These are phyloP conservation scores for Saturnispora sanitii DNA, from an alignment of 805 yeast genomes.

Conservation along the genomic window DNA sequence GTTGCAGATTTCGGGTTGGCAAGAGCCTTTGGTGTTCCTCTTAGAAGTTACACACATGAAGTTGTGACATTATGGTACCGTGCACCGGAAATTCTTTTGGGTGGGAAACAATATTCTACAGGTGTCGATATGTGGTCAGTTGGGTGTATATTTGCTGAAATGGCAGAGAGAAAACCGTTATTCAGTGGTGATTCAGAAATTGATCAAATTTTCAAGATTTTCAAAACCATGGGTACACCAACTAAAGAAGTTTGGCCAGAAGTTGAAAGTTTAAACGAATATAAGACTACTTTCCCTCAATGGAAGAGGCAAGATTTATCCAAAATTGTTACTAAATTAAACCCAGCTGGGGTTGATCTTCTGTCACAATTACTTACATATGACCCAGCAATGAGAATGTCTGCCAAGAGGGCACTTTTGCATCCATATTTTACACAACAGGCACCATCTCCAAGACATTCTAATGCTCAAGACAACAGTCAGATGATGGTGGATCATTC, in stretches of 20 bases:
- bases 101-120: slow-evolving; percentile 94
- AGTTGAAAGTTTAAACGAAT: slow-evolving; percentile 82
- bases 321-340: slow-evolving; percentile 69
- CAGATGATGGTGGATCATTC: slow-evolving; percentile 6
- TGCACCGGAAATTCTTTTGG: slow-evolving; percentile 90
- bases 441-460: neutral
- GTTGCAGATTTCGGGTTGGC: slow-evolving; percentile 93
- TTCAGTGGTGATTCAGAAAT: slow-evolving; percentile 98
- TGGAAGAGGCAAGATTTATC: slow-evolving; percentile 69
- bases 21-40: slow-evolving; percentile 94
- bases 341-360: slow-evolving; percentile 74
- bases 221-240: slow-evolving; percentile 89
- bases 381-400: slow-evolving; percentile 88
- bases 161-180: slow-evolving; percentile 90
- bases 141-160: slow-evolving; percentile 96
- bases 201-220: slow-evolving; percentile 91
- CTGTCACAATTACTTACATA: slow-evolving; percentile 71
- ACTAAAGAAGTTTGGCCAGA: slow-evolving; percentile 93
- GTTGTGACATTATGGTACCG: slow-evolving; percentile 97
- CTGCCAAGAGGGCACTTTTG: slow-evolving; percentile 84
- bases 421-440: slow-evolving; percentile 69
- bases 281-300: slow-evolving; percentile 85
- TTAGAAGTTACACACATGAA: slow-evolving; percentile 94
- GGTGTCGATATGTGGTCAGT: slow-evolving; percentile 99
- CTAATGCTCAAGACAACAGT: slow-evolving; percentile 1